Conservation (phyloP, 1,139 yeast genomes). For the Magnusiomyces sp. region DNA sequence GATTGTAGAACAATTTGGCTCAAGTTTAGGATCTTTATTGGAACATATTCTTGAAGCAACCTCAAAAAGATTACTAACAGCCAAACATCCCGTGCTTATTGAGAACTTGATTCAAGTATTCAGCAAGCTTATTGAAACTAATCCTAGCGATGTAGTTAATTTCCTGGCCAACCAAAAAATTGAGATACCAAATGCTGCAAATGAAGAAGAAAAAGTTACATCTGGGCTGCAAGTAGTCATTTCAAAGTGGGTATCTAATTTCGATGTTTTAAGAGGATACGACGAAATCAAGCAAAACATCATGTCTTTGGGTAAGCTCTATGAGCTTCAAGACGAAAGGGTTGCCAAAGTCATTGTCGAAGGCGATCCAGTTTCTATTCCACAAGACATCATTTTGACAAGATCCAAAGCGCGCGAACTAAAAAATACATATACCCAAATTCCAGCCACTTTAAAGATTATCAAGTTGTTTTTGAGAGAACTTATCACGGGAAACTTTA, state of each 20-base stretch:
- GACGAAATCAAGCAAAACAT: slow-evolving; percentile 65
- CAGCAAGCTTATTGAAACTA: slow-evolving; percentile 56
- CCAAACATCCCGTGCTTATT: slow-evolving; percentile 61
- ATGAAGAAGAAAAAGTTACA: not conserved
- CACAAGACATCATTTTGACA: slow-evolving; percentile 60
- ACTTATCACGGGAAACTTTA: slow-evolving; percentile 37
- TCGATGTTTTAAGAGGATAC: slow-evolving; percentile 72
- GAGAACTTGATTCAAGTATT: slow-evolving; percentile 73
- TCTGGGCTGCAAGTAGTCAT: slow-evolving; percentile 43
- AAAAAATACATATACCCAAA: slow-evolving; percentile 54
- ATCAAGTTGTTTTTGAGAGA: slow-evolving; percentile 64
- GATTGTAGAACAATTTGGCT: slow-evolving; percentile 51
- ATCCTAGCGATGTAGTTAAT: slow-evolving; percentile 53
- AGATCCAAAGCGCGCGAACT: slow-evolving; percentile 57
- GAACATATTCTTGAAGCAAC: slow-evolving; percentile 65
- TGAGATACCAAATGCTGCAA: slow-evolving; percentile 20
- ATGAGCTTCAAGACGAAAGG: slow-evolving; percentile 47
- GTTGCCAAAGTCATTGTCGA: slow-evolving; percentile 51
- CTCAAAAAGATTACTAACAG: slow-evolving; percentile 52
- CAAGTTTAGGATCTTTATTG: slow-evolving; percentile 43
- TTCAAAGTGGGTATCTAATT: slow-evolving; percentile 75
- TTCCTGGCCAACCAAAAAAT: slow-evolving; percentile 44
- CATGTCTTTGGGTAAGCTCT: slow-evolving; percentile 60
- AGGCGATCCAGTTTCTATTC: slow-evolving; percentile 66
- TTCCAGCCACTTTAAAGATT: slow-evolving; percentile 66